phyloP scores from a whole-genome alignment of 495 filamentous ascomycete genomes.

The Venustampulla echinocandica region DNA sequence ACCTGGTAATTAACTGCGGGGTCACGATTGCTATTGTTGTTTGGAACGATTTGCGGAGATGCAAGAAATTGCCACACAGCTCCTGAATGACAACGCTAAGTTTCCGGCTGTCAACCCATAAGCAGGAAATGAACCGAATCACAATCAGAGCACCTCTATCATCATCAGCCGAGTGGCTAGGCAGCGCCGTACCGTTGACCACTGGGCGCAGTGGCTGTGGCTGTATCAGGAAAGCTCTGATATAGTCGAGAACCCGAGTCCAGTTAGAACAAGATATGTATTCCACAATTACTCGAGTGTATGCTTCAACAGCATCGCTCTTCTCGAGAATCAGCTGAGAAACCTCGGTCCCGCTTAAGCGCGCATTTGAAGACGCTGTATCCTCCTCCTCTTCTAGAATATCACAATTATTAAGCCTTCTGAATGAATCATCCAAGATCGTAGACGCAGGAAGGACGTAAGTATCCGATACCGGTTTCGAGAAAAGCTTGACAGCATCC shows the following conservation, averaged over 20 bases:
- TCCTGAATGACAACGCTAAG: conserved; percentile 51
- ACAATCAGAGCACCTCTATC: conserved; percentile 41
- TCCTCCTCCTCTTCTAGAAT: conserved; percentile 5
- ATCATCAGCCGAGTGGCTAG: conserved; percentile 37
- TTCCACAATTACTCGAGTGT: conserved; percentile 44
- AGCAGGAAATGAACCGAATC: conserved; percentile 45
- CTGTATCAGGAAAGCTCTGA: conserved; percentile 38
- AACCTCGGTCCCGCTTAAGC: conserved; percentile 22
- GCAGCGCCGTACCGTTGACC: conserved; percentile 23
- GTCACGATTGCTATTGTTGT: conserved; percentile 50
- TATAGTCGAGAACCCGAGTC: conserved; percentile 45
- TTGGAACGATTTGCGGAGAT: conserved; percentile 52
- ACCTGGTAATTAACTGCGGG: conserved; percentile 49
- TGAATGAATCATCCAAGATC: conserved; percentile 23
- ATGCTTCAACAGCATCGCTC: conserved; percentile 31
- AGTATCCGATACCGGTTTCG: conserved; percentile 21
- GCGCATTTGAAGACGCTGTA: conserved; percentile 4
- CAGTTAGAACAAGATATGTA: conserved; percentile 55
- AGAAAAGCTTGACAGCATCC: conserved; percentile 22
- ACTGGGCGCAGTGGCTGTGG: conserved; percentile 34
- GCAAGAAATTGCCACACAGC: conserved; percentile 52
- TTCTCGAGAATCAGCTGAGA: conserved; percentile 25
- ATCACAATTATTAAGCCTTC: conserved; percentile 23
- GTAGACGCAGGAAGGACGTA: conserved; percentile 21
- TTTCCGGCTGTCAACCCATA: conserved; percentile 53